phyloP scores from a whole-genome alignment of 2,329 filamentous ascomycete species.

The Talaromyces pinophilus region DNA sequence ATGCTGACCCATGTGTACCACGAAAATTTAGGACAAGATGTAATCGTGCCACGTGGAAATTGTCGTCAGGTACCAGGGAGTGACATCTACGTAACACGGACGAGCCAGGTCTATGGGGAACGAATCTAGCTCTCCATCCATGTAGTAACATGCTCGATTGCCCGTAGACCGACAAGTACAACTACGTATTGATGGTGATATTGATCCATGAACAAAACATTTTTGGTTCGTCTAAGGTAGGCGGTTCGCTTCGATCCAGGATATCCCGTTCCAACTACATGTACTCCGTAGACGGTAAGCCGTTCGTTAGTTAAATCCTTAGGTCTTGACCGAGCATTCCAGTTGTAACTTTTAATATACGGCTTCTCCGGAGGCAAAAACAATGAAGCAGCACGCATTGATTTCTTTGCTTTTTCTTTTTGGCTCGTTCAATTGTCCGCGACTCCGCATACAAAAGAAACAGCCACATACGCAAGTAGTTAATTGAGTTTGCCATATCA shows the following conservation, averaged over 20 bases:
- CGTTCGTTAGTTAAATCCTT: background rate
- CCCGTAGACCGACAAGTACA: background rate
- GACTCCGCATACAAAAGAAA: background rate
- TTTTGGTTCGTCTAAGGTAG: background rate
- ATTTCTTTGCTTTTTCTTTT: constrained; percentile 2
- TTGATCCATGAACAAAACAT: background rate
- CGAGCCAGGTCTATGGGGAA: background rate
- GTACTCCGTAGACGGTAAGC: background rate
- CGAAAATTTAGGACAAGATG: background rate
- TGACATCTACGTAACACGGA: background rate
- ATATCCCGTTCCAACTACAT: background rate
- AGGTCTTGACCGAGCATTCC: background rate
- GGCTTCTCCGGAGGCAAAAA: background rate
- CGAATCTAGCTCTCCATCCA: background rate
- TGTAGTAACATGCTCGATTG: background rate
- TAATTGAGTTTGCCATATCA: background rate
- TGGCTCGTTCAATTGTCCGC: background rate
- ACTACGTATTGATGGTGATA: too few species aligned
- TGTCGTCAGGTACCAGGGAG: background rate
- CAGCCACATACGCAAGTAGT: background rate
- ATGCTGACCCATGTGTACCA: background rate
- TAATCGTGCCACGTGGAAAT: constrained; percentile 1
- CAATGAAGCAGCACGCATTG: background rate
- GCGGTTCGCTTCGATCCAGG: background rate
- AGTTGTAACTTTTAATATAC: background rate